Evolutionary conservation across 257 asterid genomes (phyloP).

Genomic region (Nicotiana obtusifolia): DNA sequence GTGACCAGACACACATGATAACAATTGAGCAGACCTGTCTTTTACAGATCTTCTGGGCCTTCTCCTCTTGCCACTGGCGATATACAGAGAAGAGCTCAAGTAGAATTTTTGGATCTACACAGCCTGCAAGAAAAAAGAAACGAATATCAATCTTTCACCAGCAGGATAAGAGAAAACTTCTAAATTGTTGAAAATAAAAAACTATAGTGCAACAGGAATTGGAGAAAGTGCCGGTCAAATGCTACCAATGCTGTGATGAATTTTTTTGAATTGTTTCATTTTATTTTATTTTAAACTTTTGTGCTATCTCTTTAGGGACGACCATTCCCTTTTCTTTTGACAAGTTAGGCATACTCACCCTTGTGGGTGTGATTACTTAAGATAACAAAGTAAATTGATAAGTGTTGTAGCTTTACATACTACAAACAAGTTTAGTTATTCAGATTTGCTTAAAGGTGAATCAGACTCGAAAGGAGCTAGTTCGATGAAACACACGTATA

Average conservation of each 20-base stretch:
- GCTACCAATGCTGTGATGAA: neutral
- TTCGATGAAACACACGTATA: neutral
- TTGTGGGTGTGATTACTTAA: neutral
- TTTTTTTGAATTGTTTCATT: neutral
- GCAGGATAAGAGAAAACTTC: neutral
- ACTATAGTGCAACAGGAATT: neutral
- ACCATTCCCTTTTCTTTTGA: neutral
- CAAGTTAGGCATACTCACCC: neutral
- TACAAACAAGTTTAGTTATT: conserved; percentile 2
- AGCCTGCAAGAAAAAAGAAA: conserved; percentile 40
- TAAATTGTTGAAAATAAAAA: neutral
- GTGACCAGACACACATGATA: neutral
- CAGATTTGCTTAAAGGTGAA: neutral
- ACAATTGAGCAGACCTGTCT: conserved; percentile 58
- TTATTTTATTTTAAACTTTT: neutral
- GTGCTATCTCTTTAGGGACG: neutral
- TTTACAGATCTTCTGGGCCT: conserved; percentile 47
- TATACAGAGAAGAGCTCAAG: conserved; percentile 80
- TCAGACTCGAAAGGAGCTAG: neutral
- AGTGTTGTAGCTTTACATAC: neutral
- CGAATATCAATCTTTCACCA: neutral
- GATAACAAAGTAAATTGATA: neutral
- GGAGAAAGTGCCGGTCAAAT: neutral
- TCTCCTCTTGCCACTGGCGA: conserved; percentile 83
- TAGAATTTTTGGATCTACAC: conserved; percentile 71